Conservation (phyloP, 352 stramenopile genomes). For the Stephanocyclus meneghinianus region DNA sequence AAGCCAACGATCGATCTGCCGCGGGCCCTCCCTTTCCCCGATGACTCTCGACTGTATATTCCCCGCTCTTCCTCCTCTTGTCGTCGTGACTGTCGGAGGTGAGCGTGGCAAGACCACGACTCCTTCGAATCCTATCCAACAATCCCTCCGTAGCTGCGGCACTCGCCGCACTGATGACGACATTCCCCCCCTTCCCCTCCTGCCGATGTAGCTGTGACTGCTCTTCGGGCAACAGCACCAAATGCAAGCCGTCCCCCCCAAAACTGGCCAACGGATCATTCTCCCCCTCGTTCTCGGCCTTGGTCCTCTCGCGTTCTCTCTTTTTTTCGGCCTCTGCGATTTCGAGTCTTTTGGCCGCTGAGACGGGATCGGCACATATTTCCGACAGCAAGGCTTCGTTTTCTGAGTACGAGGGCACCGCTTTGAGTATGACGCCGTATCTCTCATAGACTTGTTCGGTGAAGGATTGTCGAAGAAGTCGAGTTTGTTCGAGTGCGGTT, state of each 20-base stretch:
- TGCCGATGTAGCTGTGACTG: constrained; percentile 51
- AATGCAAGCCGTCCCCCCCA: constrained; percentile 55
- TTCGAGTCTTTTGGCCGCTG: constrained; percentile 14
- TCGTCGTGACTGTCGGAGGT: constrained; percentile 38
- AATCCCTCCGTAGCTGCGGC: constrained; percentile 64
- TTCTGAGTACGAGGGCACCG: constrained; percentile 40
- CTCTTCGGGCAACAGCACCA: constrained; percentile 66
- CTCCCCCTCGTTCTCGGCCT: constrained; percentile 49
- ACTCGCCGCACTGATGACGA: constrained; percentile 58
- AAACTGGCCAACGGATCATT: constrained; percentile 63
- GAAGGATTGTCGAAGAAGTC: constrained; percentile 60
- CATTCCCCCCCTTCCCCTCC: constrained; percentile 48
- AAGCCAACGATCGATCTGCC: neutral
- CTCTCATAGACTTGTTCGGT: constrained; percentile 75
- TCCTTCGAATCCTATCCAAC: constrained; percentile 67
- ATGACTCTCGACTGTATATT: neutral
- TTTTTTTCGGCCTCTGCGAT: constrained; percentile 37
- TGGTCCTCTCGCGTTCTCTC: constrained; percentile 64
- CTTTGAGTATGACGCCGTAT: constrained; percentile 64
- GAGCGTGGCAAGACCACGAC: constrained; percentile 30
- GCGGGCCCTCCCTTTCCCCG: neutral
- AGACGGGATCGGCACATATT: constrained; percentile 50
- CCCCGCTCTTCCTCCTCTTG: constrained; percentile 19
- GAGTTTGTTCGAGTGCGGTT: constrained; percentile 69
- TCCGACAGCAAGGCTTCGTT: constrained; percentile 37